These are phyloP conservation scores for Pseudoneurospora amorphoporcata DNA, from an alignment of 495 filamentous ascomycete species.

Conservation along the genomic window DNA sequence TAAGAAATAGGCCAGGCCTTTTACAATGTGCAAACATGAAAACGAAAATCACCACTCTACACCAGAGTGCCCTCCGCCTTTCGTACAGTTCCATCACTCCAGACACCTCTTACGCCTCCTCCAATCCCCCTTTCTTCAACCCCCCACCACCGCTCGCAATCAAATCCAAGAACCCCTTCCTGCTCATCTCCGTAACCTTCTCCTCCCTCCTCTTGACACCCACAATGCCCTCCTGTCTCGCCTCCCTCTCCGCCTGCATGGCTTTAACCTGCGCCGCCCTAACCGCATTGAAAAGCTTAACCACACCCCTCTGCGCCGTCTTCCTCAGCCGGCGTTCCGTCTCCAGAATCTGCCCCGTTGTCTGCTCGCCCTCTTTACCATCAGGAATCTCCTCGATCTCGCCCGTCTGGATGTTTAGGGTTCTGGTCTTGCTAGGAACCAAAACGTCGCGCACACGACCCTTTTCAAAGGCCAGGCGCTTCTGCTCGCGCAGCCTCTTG, in stretches of 20 bases:
- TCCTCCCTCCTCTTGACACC: constrained; percentile 66
- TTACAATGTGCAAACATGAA: neutral
- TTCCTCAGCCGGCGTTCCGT: constrained; percentile 74
- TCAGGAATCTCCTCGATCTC: constrained; percentile 30
- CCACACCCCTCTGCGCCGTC: constrained; percentile 81
- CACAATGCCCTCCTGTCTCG: constrained; percentile 61
- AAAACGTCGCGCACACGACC: constrained; percentile 80
- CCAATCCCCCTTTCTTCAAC: constrained; percentile 38
- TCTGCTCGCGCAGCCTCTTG: constrained; percentile 67
- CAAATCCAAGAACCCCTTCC: constrained; percentile 87
- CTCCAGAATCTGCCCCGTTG: constrained; percentile 52
- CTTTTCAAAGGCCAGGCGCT: constrained; percentile 70
- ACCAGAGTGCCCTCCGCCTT: no score
- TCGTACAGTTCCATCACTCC: no score
- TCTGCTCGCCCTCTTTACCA: constrained; percentile 19
- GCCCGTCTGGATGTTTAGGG: constrained; percentile 32
- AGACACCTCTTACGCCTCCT: constrained; percentile 33
- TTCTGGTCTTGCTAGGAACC: constrained; percentile 30
- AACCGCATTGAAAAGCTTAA: constrained; percentile 94
- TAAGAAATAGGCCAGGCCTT: neutral
- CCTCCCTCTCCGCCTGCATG: constrained; percentile 58
- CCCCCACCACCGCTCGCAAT: constrained; percentile 57
- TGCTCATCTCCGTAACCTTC: constrained; percentile 86
- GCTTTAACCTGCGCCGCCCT: constrained; percentile 81
- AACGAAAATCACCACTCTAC: neutral